Evolutionary conservation across 2,329 filamentous ascomycete genomes (phyloP).

Genomic region (Huntiella abstrusa): DNA sequence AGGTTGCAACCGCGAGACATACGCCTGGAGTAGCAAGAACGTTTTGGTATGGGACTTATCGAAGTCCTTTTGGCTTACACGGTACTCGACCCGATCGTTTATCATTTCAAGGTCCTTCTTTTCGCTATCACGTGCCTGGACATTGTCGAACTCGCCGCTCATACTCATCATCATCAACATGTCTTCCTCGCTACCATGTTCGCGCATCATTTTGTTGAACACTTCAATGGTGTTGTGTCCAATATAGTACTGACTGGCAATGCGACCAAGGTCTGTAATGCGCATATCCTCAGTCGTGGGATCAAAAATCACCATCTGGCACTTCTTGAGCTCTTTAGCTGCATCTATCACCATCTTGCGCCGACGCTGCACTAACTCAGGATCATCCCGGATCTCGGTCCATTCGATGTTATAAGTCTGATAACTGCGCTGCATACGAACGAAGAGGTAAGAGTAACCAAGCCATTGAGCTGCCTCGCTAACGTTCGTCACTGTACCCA

Average conservation of each 20-base stretch:
- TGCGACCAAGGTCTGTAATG: conserved; percentile 86
- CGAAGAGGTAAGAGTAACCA: conserved; percentile 92
- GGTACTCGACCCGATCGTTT: conserved; percentile 29
- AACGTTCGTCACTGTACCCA: conserved; percentile 90
- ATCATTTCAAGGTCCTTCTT: conserved; percentile 68
- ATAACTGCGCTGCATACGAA: conserved; percentile 85
- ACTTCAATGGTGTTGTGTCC: conserved; percentile 84
- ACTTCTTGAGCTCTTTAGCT: conserved; percentile 68
- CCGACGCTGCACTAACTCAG: conserved; percentile 66
- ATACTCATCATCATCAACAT: conserved; percentile 91
- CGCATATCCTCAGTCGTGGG: conserved; percentile 67
- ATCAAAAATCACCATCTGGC: conserved; percentile 98
- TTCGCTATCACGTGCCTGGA: conserved; percentile 81
- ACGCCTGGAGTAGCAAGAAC: conserved; percentile 84
- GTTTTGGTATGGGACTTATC: conserved; percentile 73
- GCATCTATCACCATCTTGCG: conserved; percentile 77
- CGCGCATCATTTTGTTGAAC: conserved; percentile 89
- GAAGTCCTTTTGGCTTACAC: conserved; percentile 29
- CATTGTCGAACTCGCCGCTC: conserved; percentile 95
- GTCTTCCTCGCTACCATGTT: conserved; percentile 72
- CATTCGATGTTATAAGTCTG: conserved; percentile 90
- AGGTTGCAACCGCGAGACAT: conserved; percentile 71
- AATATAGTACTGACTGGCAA: conserved; percentile 95
- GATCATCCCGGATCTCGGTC: conserved; percentile 76
- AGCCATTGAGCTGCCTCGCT: conserved; percentile 92